Evolutionary conservation across 495 filamentous ascomycete genomes (phyloP).

Genomic region (Filosporella fistucella): DNA sequence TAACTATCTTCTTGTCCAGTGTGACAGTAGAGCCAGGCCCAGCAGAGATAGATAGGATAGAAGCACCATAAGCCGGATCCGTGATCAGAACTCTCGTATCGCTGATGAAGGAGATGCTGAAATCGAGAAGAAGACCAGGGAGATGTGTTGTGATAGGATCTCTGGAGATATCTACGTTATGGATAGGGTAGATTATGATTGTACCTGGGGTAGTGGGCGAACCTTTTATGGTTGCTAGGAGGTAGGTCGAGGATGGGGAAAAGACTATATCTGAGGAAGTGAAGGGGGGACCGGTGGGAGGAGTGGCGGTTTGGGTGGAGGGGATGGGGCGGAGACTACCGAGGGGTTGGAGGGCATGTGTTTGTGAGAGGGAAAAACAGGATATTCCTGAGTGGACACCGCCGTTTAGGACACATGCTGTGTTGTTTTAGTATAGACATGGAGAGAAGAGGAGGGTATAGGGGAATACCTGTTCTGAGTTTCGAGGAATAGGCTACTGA

Average conservation of each 20-base stretch:
- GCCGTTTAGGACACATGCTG: slow-evolving; percentile 28
- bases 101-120: slow-evolving; percentile 25
- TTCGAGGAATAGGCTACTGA: slow-evolving; percentile 26
- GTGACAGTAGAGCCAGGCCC: slow-evolving; percentile 10
- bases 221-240: slow-evolving; percentile 26
- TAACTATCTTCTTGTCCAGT: slow-evolving; percentile 15
- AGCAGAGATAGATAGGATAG: slow-evolving; percentile 18
- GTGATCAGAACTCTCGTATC: slow-evolving; percentile 21
- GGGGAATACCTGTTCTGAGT: slow-evolving; percentile 14
- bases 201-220: slow-evolving; percentile 19
- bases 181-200: slow-evolving; percentile 25
- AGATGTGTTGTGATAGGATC: slow-evolving; percentile 17
- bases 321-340: slow-evolving; percentile 22
- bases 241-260: slow-evolving; percentile 25
- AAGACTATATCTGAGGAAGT: slow-evolving; percentile 27
- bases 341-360: slow-evolving; percentile 16
- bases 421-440: background rate
- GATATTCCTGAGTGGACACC: slow-evolving; percentile 22
- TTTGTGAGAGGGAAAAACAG: slow-evolving; percentile 24
- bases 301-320: slow-evolving; percentile 23
- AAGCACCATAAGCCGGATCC: slow-evolving; percentile 25
- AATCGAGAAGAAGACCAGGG: slow-evolving; percentile 19
- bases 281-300: slow-evolving; percentile 19
- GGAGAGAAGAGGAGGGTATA: background rate
- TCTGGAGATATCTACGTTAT: slow-evolving; percentile 7